phyloP scores from a whole-genome alignment of 2,329 filamentous ascomycete species.

The Talaromyces sp. region DNA sequence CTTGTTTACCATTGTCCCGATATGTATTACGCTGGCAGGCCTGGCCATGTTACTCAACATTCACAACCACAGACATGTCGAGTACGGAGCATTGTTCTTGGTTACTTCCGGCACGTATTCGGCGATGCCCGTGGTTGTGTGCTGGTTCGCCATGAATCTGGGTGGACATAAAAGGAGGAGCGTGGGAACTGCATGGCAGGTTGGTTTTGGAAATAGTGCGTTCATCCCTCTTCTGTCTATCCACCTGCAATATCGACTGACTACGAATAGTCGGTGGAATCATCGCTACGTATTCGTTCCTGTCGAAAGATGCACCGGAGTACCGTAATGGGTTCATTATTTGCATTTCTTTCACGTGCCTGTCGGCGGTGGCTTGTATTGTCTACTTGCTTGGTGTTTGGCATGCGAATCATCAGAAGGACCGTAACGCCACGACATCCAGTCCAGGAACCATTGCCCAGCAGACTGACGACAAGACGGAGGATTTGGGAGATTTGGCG shows the following conservation, averaged over 20 bases:
- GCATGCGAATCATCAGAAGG: conserved; percentile 41
- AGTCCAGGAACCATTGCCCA: conserved; percentile 19
- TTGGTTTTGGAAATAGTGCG: conserved; percentile 67
- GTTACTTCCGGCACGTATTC: conserved; percentile 69
- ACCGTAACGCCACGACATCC: conserved; percentile 28
- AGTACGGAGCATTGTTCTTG: conserved; percentile 80
- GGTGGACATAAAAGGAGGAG: conserved; percentile 67
- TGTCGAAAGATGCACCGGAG: conserved; percentile 61
- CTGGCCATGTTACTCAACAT: conserved; percentile 71
- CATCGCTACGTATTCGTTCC: conserved; percentile 68
- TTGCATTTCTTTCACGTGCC: conserved; percentile 66
- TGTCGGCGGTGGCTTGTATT: conserved; percentile 56
- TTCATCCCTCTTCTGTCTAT: neutral
- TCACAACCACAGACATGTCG: conserved; percentile 61
- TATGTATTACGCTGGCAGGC: conserved; percentile 66
- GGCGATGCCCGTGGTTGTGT: conserved; percentile 84
- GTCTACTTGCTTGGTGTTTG: conserved; percentile 37
- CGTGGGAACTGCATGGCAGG: conserved; percentile 71
- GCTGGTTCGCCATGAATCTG: conserved; percentile 79
- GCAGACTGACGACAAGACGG: conserved; percentile 28
- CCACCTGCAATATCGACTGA: neutral
- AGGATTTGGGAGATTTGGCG: conserved; percentile 40
- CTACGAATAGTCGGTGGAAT: conserved; percentile 62
- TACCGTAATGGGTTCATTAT: conserved; percentile 75
- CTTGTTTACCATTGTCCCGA: conserved; percentile 65